Percentiles rank a stretch among this genome's conserved stretches.
Conservation (phyloP, 129 eudicot genomes). For the Artemisia tridentata region DNA sequence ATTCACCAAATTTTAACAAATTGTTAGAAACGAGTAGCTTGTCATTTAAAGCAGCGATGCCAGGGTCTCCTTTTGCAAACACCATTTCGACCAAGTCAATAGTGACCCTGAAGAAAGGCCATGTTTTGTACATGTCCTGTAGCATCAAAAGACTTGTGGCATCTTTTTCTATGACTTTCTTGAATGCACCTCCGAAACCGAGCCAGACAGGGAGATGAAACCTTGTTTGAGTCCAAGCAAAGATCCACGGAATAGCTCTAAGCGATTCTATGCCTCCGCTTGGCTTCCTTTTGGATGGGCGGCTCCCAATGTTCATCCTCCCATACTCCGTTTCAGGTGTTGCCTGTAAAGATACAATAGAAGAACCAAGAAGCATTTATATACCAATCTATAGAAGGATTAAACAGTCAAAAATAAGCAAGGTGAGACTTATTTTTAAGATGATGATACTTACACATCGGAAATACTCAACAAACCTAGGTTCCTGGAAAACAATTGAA, state of each 20-base stretch:
- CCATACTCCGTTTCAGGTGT: conserved; percentile 92
- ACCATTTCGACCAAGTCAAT: conserved; percentile 95
- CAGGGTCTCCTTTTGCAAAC: conserved; percentile 94
- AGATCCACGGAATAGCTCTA: conserved; percentile 97
- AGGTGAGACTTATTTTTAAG: background rate
- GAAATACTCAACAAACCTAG: conserved; percentile 95
- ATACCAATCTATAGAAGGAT: background rate
- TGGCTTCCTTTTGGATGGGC: conserved; percentile 91
- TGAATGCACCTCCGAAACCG: conserved; percentile 97
- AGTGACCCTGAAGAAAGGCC: conserved; percentile 98
- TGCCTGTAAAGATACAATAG: conserved; percentile 46
- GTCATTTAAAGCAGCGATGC: conserved; percentile 79
- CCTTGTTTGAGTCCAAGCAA: conserved; percentile 97
- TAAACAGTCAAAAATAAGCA: background rate
- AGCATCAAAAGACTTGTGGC: conserved; percentile 61
- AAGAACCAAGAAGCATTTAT: background rate
- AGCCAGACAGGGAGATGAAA: conserved; percentile 99
- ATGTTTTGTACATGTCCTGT: conserved; percentile 82
- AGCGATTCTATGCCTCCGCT: conserved; percentile 96
- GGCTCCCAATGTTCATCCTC: conserved; percentile 96
- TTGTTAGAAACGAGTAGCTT: conserved; percentile 82
- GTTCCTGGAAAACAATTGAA: conserved; percentile 81
- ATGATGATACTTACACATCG: conserved; percentile 65
- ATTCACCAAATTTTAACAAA: conserved; percentile 73
- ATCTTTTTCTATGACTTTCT: conserved; percentile 57